Percentiles rank a stretch among this genome's conserved stretches.
phyloP scores from a whole-genome alignment of 306 rosid species.

The Alnus rubra region DNA sequence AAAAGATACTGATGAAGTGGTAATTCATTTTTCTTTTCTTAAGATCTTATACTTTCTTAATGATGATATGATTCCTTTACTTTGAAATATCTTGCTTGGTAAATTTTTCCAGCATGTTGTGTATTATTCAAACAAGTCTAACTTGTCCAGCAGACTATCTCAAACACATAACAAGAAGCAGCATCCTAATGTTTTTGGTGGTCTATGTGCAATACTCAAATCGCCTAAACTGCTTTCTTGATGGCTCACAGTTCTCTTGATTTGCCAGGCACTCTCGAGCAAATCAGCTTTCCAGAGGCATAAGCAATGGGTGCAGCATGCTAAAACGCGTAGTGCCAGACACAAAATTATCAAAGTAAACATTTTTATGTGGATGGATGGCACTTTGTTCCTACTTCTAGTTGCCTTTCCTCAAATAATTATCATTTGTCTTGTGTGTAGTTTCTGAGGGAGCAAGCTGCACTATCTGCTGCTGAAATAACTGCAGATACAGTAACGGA shows the following conservation, averaged over 20 bases:
- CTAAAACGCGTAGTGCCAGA: slow-evolving; percentile 97
- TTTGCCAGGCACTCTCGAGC: slow-evolving; percentile 86
- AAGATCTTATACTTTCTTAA: not conserved
- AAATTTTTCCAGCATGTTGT: not conserved
- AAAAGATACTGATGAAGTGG: not conserved
- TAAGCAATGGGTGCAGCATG: slow-evolving; percentile 97
- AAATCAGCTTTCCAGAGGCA: slow-evolving; percentile 98
- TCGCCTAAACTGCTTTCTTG: slow-evolving; percentile 7
- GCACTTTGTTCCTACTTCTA: slow-evolving; percentile 5
- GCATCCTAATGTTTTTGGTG: not conserved
- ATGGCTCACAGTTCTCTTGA: slow-evolving; percentile 31
- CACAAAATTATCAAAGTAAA: slow-evolving; percentile 98
- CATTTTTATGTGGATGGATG: slow-evolving; percentile 22
- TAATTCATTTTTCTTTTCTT: not conserved
- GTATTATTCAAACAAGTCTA: not conserved
- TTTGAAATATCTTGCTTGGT: not conserved
- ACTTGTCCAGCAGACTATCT: not conserved
- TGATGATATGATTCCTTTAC: not conserved
- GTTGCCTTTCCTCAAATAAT: slow-evolving; percentile 16
- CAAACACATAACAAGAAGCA: not conserved
- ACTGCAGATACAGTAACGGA: slow-evolving; percentile 79
- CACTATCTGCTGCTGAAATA: slow-evolving; percentile 85
- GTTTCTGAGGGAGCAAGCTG: slow-evolving; percentile 98
- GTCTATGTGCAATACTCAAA: not conserved
- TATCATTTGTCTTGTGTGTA: slow-evolving; percentile 41